phyloP scores from a whole-genome alignment of 441 rosid species.

The Pelargonium citronellum region DNA sequence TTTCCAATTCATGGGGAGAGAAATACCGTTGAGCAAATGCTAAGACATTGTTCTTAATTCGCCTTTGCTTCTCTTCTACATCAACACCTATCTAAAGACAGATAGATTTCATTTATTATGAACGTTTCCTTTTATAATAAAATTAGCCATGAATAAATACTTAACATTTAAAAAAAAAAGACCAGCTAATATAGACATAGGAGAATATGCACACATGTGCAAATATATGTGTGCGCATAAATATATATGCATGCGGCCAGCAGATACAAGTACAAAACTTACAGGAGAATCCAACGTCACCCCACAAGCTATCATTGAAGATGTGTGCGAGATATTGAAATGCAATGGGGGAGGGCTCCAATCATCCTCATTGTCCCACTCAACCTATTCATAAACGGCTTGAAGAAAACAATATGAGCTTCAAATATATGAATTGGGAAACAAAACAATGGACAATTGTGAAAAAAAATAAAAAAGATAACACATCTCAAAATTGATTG shows the following conservation, averaged over 20 bases:
- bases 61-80: slow-evolving; percentile 73
- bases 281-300: slow-evolving; percentile 38
- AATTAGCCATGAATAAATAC: background rate
- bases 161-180: background rate
- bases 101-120: slow-evolving; percentile 19
- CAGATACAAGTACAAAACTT: slow-evolving; percentile 17
- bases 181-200: background rate
- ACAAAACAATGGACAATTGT: background rate
- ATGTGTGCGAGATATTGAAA: slow-evolving; percentile 81
- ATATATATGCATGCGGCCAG: background rate
- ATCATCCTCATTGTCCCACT: slow-evolving; percentile 41
- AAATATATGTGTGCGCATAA: slow-evolving; percentile 2
- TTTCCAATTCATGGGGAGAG: slow-evolving; percentile 46
- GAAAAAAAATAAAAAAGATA: background rate
- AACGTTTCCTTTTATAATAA: slow-evolving; percentile 13
- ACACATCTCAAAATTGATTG: slow-evolving; percentile 13
- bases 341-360: slow-evolving; percentile 40
- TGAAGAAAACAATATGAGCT: slow-evolving; percentile 3
- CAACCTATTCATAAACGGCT: slow-evolving; percentile 44
- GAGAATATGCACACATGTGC: background rate
- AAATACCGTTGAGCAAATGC: slow-evolving; percentile 65
- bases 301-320: slow-evolving; percentile 80
- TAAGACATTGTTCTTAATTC: slow-evolving; percentile 43
- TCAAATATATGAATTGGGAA: background rate
- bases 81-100: slow-evolving; percentile 74